Percentiles rank a stretch among this genome's conserved stretches.
phyloP scores from a whole-genome alignment of 176 grass and related monocot genomes.

The Musa beccarii region DNA sequence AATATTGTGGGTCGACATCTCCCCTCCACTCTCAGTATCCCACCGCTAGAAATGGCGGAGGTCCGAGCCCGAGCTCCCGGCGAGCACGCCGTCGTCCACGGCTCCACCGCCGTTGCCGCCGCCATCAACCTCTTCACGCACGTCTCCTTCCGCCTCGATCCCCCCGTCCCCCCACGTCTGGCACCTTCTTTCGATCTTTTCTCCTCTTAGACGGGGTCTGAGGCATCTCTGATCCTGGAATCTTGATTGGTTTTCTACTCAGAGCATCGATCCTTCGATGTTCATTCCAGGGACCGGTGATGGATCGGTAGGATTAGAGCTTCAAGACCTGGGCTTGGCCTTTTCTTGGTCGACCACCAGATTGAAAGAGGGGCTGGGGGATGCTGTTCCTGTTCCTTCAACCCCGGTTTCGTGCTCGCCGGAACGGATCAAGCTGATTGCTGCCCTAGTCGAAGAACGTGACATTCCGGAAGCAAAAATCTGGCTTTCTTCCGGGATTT shows the following conservation, averaged over 20 bases:
- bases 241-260: background rate
- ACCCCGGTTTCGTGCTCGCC: slow-evolving; percentile 32
- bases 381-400: background rate
- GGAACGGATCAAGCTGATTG: slow-evolving; percentile 28
- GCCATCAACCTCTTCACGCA: slow-evolving; percentile 75
- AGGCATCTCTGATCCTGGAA: background rate
- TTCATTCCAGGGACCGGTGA: slow-evolving; percentile 13
- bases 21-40: background rate
- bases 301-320: slow-evolving; percentile 40
- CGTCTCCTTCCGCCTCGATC: slow-evolving; percentile 25
- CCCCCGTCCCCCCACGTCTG: slow-evolving; percentile 17
- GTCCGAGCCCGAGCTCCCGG: slow-evolving; percentile 61
- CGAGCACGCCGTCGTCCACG: slow-evolving; percentile 93
- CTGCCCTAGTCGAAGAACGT: slow-evolving; percentile 31
- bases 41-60: slow-evolving; percentile 21
- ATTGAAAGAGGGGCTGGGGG: slow-evolving; percentile 32
- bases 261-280: background rate
- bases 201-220: background rate
- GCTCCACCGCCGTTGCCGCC: slow-evolving; percentile 62
- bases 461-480: slow-evolving; percentile 59
- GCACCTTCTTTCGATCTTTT: background rate
- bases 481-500: slow-evolving; percentile 53
- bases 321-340: slow-evolving; percentile 44
- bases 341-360: slow-evolving; percentile 57
- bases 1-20: too few species aligned